These are phyloP conservation scores for Russula ochroleuca DNA, from an alignment of 768 basidiomycete species.

Conservation along the genomic window DNA sequence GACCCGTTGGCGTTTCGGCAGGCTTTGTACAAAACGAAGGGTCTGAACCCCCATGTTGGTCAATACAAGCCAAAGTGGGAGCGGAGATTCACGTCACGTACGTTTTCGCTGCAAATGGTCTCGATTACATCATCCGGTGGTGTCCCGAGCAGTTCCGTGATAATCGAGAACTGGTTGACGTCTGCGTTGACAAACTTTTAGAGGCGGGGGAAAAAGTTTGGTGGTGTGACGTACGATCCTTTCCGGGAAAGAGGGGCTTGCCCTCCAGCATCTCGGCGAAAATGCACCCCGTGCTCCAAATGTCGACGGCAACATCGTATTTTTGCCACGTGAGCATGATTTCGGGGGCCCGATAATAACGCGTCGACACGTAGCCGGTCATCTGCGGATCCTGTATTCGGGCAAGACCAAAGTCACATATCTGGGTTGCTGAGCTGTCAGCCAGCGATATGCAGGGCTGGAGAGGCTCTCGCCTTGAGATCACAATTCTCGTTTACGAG, in stretches of 20 bases:
- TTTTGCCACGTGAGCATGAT: slow-evolving; percentile 99
- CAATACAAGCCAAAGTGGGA: neutral
- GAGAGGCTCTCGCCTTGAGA: slow-evolving; percentile 64
- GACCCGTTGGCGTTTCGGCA: slow-evolving; percentile 93
- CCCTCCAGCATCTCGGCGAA: slow-evolving; percentile 99
- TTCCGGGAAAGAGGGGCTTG: slow-evolving; percentile 97
- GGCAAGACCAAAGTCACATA: slow-evolving; percentile 98
- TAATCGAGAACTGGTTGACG: slow-evolving; percentile 99
- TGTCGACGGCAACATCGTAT: slow-evolving; percentile 99
- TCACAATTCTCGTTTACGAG: slow-evolving; percentile 99
- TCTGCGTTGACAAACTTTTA: slow-evolving; percentile 47
- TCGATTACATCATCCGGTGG: slow-evolving; percentile 99
- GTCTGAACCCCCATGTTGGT: slow-evolving; percentile 51
- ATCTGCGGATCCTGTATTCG: slow-evolving; percentile 99
- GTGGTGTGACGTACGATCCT: slow-evolving; percentile 79
- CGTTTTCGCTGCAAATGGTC: slow-evolving; percentile 97
- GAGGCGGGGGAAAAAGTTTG: slow-evolving; percentile 11
- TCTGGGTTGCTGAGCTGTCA: slow-evolving; percentile 44
- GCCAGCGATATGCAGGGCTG: slow-evolving; percentile 15
- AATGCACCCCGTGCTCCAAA: slow-evolving; percentile 99
- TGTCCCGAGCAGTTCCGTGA: slow-evolving; percentile 96
- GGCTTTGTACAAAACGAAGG: slow-evolving; percentile 94
- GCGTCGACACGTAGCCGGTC: slow-evolving; percentile 99
- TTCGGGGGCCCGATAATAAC: slow-evolving; percentile 98
- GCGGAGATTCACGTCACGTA: slow-evolving; percentile 38